Conservation (phyloP, 176 grass and related monocot genomes). For the Ananas comosus region DNA sequence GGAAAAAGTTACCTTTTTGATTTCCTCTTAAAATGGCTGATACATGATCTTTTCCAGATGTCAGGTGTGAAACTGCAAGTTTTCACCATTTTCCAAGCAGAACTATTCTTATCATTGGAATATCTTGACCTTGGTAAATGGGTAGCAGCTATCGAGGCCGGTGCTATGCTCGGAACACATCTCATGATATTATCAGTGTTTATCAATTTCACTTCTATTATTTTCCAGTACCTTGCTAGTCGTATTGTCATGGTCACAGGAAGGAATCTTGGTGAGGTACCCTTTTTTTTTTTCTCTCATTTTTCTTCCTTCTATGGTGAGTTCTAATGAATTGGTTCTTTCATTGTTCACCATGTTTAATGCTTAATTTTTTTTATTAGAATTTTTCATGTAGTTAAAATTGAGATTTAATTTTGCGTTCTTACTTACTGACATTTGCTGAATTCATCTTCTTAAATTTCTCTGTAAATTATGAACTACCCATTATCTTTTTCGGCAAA, state of each 20-base stretch:
- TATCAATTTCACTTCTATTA: constrained; percentile 14
- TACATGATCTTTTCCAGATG: background rate
- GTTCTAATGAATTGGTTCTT: too few relatives aligned
- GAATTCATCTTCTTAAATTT: background rate
- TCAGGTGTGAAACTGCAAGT: background rate
- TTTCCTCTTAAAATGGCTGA: too few relatives aligned
- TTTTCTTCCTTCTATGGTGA: too few relatives aligned
- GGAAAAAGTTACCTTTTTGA: too few relatives aligned
- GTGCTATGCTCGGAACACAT: background rate
- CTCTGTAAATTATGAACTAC: background rate
- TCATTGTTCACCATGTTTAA: too few relatives aligned
- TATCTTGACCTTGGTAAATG: constrained; percentile 23
- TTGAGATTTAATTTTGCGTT: too few relatives aligned
- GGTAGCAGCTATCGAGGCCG: constrained; percentile 9
- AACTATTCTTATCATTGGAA: constrained; percentile 10
- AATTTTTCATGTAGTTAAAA: too few relatives aligned
- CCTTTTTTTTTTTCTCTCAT: background rate
- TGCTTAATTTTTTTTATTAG: too few relatives aligned
- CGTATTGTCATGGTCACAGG: constrained; percentile 9
- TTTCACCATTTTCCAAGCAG: background rate
- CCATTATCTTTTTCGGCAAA: background rate
- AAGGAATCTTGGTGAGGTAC: constrained; percentile 18
- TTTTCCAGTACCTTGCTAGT: constrained; percentile 18
- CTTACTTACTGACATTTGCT: background rate
- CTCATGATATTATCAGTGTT: background rate